Evolutionary conservation across 805 yeast genomes (phyloP), one percentile per base, ranked within the genome.

Genomic region (Ogataea ganodermae): DNA sequence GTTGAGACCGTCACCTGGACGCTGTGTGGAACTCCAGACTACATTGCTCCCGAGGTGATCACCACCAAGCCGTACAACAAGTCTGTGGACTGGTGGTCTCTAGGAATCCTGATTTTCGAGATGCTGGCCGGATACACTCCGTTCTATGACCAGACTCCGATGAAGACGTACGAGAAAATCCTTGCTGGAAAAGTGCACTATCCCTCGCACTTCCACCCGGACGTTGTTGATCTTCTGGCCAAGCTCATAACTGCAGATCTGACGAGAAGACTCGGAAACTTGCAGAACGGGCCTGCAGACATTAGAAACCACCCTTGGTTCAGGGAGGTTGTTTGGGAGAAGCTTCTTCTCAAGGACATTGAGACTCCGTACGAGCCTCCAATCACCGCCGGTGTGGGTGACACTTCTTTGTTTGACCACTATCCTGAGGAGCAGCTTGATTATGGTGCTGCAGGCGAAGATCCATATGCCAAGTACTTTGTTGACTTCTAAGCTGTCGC

Each of bases 361-460:
- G 84, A 80, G 55, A 79, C 84, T 16, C 84, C 84, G 1, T 80
- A 80, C 60, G 84, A 80, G 63, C 84, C 84, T 28, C 83, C 83
- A 13, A 80, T 80, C 56, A 79, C 84, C 7, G 77, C 81, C 14
- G 84, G 84, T 28, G 82, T 79, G 21, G 84, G 84, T 44, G 84
- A 80, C 60, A 73, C 82, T 3, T 76, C 81, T 4, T 72, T 76
- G 46, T 84, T 81, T 54, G 91, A 85, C 63, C 77, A 82, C 55
- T 85, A 85, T 58, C 89, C 90, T 0, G 91, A 85, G 62, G 96
- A 89, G 57, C 84, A 83, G 49, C 73, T 83, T 47, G 94, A 92
- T 59, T 92, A 92, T 63, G 97, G 97, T 38, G 75, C 76, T 21
- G 68, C 69, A 16, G 87, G 88, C 9, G 80, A 59, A 12, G 70